A percentile compares a stretch with the other conserved stretches of the same genome.
Evolutionary conservation across 176 grass and related monocot species (phyloP).

Genomic region (Tillandsia fasciculata): DNA sequence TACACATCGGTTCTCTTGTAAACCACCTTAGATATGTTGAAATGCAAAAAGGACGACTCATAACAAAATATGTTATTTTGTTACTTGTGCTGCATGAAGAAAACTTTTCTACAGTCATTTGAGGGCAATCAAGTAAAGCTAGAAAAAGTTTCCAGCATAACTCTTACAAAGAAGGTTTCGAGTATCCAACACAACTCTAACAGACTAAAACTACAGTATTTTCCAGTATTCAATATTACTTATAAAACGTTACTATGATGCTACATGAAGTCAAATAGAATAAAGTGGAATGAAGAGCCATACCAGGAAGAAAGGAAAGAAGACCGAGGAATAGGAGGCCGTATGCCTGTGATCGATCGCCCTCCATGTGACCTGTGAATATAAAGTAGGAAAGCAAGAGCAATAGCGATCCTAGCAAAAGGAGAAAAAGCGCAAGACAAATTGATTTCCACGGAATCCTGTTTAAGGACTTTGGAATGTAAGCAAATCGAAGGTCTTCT

Average conservation of each 20-base stretch:
- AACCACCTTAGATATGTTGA: too few relatives aligned
- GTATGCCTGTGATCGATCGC: constrained; percentile 69
- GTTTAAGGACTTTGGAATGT: constrained; percentile 60
- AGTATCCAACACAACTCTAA: neutral
- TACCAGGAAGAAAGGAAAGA: constrained; percentile 96
- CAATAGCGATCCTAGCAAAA: constrained; percentile 51
- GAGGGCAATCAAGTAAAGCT: too few relatives aligned
- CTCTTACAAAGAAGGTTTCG: too few relatives aligned
- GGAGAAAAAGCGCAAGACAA: constrained; percentile 71
- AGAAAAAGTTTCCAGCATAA: too few relatives aligned
- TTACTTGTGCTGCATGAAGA: neutral
- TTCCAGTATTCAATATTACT: neutral
- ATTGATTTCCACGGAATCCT: constrained; percentile 85
- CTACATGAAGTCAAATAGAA: neutral
- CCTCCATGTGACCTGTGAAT: constrained; percentile 81
- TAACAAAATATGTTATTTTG: too few relatives aligned
- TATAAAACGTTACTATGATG: neutral
- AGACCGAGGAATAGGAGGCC: constrained; percentile 73
- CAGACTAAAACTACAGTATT: neutral
- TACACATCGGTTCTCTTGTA: too few relatives aligned
- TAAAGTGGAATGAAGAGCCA: neutral
- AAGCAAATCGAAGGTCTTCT: constrained; percentile 64
- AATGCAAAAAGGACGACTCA: too few relatives aligned
- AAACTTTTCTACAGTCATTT: neutral
- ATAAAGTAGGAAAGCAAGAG: constrained; percentile 78